Conservation (phyloP, 2,329 filamentous ascomycete species). For the Aspergillus pseudotamarii region DNA sequence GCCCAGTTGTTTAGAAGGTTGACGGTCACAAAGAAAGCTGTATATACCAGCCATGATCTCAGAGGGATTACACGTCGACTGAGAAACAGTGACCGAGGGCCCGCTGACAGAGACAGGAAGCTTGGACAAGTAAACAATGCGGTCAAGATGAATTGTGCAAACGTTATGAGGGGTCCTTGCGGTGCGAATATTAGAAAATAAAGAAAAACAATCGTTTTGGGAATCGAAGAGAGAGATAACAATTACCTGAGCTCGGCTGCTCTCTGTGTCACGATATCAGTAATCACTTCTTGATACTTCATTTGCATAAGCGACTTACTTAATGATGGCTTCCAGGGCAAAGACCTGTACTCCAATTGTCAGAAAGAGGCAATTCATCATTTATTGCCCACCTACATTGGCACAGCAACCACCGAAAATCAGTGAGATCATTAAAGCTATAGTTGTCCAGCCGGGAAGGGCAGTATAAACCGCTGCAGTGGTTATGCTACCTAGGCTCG, state of each 20-base stretch:
- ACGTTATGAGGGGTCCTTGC: constrained; percentile 79
- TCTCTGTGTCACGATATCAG: constrained; percentile 57
- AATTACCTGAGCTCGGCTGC: constrained; percentile 77
- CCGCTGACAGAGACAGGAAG: constrained; percentile 66
- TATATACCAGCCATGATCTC: constrained; percentile 83
- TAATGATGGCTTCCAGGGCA: constrained; percentile 90
- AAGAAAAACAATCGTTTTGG: neutral
- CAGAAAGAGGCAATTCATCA: constrained; percentile 23
- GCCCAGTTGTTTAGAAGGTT: constrained; percentile 98
- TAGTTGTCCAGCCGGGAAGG: constrained; percentile 64
- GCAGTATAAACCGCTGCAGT: constrained; percentile 35
- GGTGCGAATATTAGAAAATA: neutral
- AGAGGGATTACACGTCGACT: constrained; percentile 79
- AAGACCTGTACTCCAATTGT: constrained; percentile 67
- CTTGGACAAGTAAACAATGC: constrained; percentile 75
- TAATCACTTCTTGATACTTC: neutral
- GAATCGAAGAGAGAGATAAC: neutral
- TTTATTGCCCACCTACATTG: constrained; percentile 64
- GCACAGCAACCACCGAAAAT: constrained; percentile 97
- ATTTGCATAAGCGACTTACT: constrained; percentile 61
- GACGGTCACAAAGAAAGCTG: constrained; percentile 86
- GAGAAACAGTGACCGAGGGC: constrained; percentile 70
- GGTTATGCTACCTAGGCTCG: constrained; percentile 22
- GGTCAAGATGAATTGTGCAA: constrained; percentile 85
- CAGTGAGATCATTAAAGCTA: constrained; percentile 71